Conservation (phyloP, 2,329 filamentous ascomycete species). For the Diplodia sapinea region DNA sequence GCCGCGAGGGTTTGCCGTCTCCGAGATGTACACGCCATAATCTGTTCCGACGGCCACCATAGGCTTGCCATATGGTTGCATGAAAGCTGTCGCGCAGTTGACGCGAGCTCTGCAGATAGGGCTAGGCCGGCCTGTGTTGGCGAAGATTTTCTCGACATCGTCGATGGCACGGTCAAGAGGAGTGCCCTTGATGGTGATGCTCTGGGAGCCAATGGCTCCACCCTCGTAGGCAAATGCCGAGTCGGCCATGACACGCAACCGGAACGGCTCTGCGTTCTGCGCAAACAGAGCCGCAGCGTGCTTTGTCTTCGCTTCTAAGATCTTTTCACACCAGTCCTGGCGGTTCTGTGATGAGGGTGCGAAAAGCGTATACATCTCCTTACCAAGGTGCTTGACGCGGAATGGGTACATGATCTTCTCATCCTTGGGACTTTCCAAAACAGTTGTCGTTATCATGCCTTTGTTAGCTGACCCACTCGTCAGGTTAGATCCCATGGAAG, state of each 20-base stretch:
- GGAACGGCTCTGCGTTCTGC: conserved; percentile 96
- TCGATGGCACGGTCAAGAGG: conserved; percentile 89
- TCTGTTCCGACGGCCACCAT: conserved; percentile 96
- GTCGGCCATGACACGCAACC: conserved; percentile 88
- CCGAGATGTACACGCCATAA: conserved; percentile 88
- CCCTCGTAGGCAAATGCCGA: conserved; percentile 85
- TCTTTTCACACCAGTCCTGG: conserved; percentile 89
- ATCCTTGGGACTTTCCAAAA: conserved; percentile 66
- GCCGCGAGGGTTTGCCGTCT: conserved; percentile 85
- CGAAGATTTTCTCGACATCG: conserved; percentile 80
- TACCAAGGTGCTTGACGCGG: conserved; percentile 91
- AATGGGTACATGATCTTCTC: conserved; percentile 88
- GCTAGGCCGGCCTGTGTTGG: conserved; percentile 68
- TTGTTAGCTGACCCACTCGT: conserved; percentile 58
- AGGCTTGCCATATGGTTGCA: conserved; percentile 76
- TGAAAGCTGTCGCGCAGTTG: conserved; percentile 92
- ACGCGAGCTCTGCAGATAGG: conserved; percentile 85
- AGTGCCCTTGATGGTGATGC: conserved; percentile 84
- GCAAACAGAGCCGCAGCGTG: conserved; percentile 87
- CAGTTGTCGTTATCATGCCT: conserved; percentile 55
- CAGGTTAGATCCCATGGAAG: conserved; percentile 58
- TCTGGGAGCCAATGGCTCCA: conserved; percentile 58
- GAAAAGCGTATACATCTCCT: conserved; percentile 91
- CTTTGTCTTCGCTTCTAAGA: conserved; percentile 91
- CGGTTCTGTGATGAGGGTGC: conserved; percentile 76